phyloP scores from a whole-genome alignment of 208 protist genomes.

The Trypanosoma cruzi region DNA sequence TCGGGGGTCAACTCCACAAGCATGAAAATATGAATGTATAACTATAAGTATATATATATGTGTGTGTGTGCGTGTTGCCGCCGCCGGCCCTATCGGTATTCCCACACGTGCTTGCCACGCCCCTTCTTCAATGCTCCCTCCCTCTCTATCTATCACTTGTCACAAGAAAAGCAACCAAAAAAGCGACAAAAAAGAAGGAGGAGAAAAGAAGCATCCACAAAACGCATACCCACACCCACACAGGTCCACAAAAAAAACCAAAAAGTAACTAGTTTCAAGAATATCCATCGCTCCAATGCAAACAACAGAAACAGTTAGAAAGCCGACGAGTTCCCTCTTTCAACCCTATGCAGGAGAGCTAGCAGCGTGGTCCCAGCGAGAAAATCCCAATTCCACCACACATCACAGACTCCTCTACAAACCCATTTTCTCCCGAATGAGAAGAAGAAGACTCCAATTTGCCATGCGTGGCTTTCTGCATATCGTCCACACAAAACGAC shows the following conservation, averaged over 20 bases:
- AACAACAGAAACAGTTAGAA: not conserved
- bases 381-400: conserved; percentile 2
- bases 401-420: conserved; percentile 1
- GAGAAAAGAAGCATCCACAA: not conserved
- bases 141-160: too few relatives aligned
- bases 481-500: not conserved
- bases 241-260: not conserved
- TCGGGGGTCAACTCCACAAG: not conserved
- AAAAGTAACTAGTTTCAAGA: too few relatives aligned
- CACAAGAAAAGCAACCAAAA: not conserved
- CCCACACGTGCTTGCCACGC: too few relatives aligned
- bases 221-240: not conserved
- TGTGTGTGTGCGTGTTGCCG: not conserved
- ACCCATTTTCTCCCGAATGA: not conserved
- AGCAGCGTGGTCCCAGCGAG: conserved; percentile 7
- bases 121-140: too few relatives aligned
- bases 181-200: conserved; percentile 12
- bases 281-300: not conserved
- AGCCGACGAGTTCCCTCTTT: not conserved
- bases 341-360: not conserved
- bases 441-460: not conserved
- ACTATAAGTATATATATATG: not conserved
- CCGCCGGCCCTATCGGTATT: not conserved
- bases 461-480: not conserved
- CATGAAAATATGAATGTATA: too few relatives aligned